phyloP scores from a whole-genome alignment of 305 asterid species.

The Nicotiana rustica region DNA sequence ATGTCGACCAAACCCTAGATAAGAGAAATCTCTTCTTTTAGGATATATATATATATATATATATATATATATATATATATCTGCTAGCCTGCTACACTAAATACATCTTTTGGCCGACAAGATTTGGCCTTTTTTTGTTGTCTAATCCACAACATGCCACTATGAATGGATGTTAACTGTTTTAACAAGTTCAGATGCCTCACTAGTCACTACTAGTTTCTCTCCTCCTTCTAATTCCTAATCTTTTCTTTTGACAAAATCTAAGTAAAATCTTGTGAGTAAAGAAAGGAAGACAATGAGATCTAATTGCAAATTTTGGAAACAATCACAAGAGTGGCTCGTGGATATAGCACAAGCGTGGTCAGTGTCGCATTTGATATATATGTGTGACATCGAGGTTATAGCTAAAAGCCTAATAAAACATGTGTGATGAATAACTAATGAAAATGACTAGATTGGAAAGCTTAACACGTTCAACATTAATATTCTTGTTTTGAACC shows the following conservation, averaged over 20 bases:
- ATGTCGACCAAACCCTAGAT: conserved; percentile 31
- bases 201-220: background rate
- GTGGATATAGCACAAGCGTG: conserved; percentile 2
- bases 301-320: background rate
- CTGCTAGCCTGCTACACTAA: background rate
- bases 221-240: conserved; percentile 28
- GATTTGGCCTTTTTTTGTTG: background rate
- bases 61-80: background rate
- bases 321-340: background rate
- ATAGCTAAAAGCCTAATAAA: background rate
- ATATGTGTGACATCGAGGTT: background rate
- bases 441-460: background rate
- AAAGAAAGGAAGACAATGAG: background rate
- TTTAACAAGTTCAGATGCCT: conserved; percentile 31
- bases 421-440: background rate
- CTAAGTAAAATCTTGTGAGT: conserved; percentile 32
- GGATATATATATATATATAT: background rate
- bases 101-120: conserved; percentile 32
- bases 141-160: conserved; percentile 31
- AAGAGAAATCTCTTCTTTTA: background rate
- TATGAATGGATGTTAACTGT: conserved; percentile 32
- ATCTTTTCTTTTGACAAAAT: conserved; percentile 25
- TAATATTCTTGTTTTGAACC: background rate
- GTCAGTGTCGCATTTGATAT: background rate
- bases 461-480: background rate